Evolutionary conservation across 179 eudicot species (phyloP), one percentile per base, ranked within the genome.

Genomic region (Spinacia oleracea): DNA sequence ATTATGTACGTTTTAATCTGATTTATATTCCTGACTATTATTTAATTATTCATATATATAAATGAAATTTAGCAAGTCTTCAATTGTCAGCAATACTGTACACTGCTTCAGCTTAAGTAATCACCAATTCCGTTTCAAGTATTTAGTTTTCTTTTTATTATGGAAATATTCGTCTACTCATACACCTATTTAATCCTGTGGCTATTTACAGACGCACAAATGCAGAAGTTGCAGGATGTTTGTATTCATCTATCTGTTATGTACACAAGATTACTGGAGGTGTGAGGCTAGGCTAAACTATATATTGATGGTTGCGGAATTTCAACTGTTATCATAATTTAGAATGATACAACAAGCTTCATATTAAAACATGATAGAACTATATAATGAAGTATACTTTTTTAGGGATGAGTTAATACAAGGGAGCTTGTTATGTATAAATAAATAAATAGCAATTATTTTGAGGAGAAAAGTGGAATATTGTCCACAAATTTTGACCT

Each of bases 401-500:
- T n/a, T 29, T 50, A 59, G 53, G 31, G 50, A 21, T 55, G 70
- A 51, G 35, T 48, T 7, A 6, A 40, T 23, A 56, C 0, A 5
- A 32, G 42, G 72, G 53, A 45, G 63, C 76, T 70, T 55, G 70
- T 75, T 80, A 48, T 79, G 62, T 58, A 80, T 67, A 76, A 75
- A 75, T 66, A n/a, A n/a, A n/a, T n/a, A 80, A 80, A n/a, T 34
- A 64, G 55, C 74, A 23, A 65, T 71, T 32, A 53, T 58, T 35
- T 32, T 4, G 65, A 40, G 71, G 76, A 62, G 58, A n/a, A 65
- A 34, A 14, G 70, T 20, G 48, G 67, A 32, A 72, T 59, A 23
- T 75, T 29, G 64, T 80, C 55, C 78, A 59, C 81, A 67, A 82
- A 25, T 83, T 76, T 83, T 79, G 78, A 48, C 74, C 64, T 27